Evolutionary conservation across 768 basidiomycete genomes (phyloP).

Genomic region (Rhodotorula paludigena): DNA sequence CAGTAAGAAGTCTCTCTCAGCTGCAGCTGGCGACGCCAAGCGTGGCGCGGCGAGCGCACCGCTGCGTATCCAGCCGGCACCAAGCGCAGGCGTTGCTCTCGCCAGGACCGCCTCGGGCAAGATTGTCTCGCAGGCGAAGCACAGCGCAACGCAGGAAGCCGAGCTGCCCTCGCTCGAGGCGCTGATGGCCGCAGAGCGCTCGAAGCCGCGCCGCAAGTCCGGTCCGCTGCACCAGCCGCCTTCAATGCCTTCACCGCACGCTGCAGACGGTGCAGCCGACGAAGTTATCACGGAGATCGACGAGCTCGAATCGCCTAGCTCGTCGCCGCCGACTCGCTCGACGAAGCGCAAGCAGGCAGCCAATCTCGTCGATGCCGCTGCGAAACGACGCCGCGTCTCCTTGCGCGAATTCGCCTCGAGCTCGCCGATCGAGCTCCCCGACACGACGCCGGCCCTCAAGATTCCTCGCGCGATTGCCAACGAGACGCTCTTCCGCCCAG

Average conservation of each 20-base stretch:
- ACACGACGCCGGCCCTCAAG: neutral
- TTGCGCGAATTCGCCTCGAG: constrained; percentile 12
- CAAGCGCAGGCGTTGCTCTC: constrained; percentile 7
- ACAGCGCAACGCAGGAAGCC: neutral
- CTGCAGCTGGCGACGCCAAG: neutral
- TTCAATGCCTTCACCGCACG: no score
- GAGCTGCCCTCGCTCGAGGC: constrained; percentile 4
- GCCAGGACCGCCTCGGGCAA: neutral
- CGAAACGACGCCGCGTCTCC: neutral
- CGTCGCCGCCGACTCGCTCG: neutral
- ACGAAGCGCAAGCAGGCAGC: neutral
- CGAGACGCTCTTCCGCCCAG: neutral
- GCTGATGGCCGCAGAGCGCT: neutral
- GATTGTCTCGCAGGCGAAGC: neutral
- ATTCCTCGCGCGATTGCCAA: no score
- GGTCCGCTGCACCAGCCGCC: rapidly evolving
- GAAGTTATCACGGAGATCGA: neutral
- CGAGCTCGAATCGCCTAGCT: neutral
- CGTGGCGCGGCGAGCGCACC: neutral
- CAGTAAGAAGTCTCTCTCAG: constrained; percentile 1
- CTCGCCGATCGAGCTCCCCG: constrained; percentile 6
- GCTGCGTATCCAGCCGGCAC: constrained; percentile 4
- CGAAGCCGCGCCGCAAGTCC: neutral
- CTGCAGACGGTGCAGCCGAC: neutral
- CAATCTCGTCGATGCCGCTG: no score